Evolutionary conservation across 371 early-diverging fungal species (phyloP).

Genomic region (Blakeslea trispora): DNA sequence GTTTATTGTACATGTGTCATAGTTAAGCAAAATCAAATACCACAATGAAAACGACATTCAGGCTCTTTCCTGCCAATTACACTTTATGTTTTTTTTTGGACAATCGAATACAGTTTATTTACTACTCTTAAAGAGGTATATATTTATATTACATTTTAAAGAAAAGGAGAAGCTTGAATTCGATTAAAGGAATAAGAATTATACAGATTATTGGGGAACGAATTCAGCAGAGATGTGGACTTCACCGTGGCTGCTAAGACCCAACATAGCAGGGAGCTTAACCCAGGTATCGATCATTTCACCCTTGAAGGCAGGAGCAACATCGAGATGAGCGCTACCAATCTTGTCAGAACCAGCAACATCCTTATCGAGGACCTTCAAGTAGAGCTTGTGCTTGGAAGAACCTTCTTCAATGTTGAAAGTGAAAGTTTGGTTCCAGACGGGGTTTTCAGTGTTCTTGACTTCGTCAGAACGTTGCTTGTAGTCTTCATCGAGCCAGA

Average conservation of each 20-base stretch:
- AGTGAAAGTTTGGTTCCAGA: conserved; percentile 45
- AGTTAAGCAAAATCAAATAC: no score
- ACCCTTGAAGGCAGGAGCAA: conserved; percentile 31
- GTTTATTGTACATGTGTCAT: no score
- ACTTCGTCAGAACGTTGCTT: conserved; percentile 38
- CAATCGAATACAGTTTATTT: no score
- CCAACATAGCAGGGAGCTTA: conserved; percentile 44
- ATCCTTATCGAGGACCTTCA: conserved; percentile 45
- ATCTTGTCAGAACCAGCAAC: conserved; percentile 33
- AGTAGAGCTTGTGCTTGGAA: conserved; percentile 33
- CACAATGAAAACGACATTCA: no score
- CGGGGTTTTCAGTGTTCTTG: conserved; percentile 38
- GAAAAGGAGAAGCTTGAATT: no score
- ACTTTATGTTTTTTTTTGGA: no score
- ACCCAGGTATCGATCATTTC: conserved; percentile 36
- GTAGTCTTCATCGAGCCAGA: conserved; percentile 43
- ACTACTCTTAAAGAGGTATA: no score
- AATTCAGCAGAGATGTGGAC: conserved; percentile 36
- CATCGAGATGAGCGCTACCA: conserved; percentile 34
- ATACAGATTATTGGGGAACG: conserved; percentile 15
- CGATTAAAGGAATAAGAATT: background rate
- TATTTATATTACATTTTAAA: no score
- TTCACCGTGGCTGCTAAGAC: conserved; percentile 47
- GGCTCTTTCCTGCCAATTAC: no score
- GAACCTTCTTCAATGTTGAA: conserved; percentile 37